Evolutionary conservation across 2,329 filamentous ascomycete species (phyloP), one percentile per base, ranked within the genome.

Genomic region (Fragosphaeria purpurea): DNA sequence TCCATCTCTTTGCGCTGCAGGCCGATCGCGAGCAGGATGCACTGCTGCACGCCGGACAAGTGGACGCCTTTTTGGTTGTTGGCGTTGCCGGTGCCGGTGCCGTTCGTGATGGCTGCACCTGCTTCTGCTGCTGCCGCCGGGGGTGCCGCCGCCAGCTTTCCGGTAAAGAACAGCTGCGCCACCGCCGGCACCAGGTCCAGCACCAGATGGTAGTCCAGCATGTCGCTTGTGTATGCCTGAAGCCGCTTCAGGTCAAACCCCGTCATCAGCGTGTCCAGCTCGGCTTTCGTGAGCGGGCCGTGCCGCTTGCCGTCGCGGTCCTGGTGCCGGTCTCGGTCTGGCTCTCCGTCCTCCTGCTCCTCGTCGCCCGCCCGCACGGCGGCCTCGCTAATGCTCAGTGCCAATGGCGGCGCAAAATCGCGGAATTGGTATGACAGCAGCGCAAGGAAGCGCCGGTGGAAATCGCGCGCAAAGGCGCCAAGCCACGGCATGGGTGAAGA

Each of bases 121-220:
- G 70, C 9, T 22, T 32, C 10, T 13, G 13, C 7, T 31, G 44
- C 48, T 10, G 46, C 34, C 7, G 53, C 40, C 43, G 38, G 33
- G 10, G 43, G 46, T 10, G 38, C 30, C 33, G 37, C 67, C 59
- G 76, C 80, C 13, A 97, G 72, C 8, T 83, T 80, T 45, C 88
- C 86, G 0, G 80, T 82, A 67, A 98, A 98, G 72, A 91, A 96
- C 32, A 95, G 77, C 31, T 76, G 75, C 1, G 93, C 85, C 55
- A 98, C 82, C 1, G 76, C 79, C 0, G 93, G 93, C 50, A 98
- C 76, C 62, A 98, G 80, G 64, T 98, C 94, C 33, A 97, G 77
- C 50, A 98, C 93, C 59, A 96, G 90, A 63, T 96, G 94, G 71
- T 97, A 95, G 67, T 98, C 94, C 41, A 98, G 81, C 77, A 96